A percentile compares a stretch with the other conserved stretches of the same genome.
Evolutionary conservation across 2,329 filamentous ascomycete genomes (phyloP).

Genomic region (Aureobasidium mangrovei): DNA sequence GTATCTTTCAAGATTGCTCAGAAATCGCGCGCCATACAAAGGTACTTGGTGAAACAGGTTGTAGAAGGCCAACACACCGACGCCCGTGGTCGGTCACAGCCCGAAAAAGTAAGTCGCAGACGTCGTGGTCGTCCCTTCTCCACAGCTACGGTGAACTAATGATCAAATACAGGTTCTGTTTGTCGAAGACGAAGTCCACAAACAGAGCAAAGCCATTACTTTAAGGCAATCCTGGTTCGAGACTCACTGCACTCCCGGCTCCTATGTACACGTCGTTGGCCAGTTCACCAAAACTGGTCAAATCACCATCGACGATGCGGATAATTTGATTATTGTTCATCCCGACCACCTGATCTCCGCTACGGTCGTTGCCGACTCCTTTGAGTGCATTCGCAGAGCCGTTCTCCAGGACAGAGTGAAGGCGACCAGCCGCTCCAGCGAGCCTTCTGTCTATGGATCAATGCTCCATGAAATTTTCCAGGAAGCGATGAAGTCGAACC

Average conservation of each 20-base stretch:
- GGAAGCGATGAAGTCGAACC: slow-evolving; percentile 72
- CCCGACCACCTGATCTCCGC: slow-evolving; percentile 93
- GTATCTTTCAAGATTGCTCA: slow-evolving; percentile 50
- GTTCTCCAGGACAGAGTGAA: slow-evolving; percentile 94
- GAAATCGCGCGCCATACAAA: slow-evolving; percentile 69
- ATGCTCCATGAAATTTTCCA: slow-evolving; percentile 95
- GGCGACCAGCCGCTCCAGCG: slow-evolving; percentile 69
- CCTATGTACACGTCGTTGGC: slow-evolving; percentile 81
- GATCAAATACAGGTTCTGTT: slow-evolving; percentile 56
- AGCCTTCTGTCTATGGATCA: slow-evolving; percentile 82
- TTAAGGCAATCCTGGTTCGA: slow-evolving; percentile 82
- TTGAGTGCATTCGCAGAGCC: slow-evolving; percentile 79
- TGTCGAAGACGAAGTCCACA: slow-evolving; percentile 70
- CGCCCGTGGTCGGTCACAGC: slow-evolving; percentile 45
- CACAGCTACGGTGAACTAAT: slow-evolving; percentile 19
- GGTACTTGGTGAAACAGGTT: slow-evolving; percentile 72
- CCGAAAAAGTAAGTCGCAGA: slow-evolving; percentile 16
- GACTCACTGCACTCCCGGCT: slow-evolving; percentile 63
- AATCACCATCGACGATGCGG: slow-evolving; percentile 72
- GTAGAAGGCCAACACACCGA: slow-evolving; percentile 60
- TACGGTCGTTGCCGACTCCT: slow-evolving; percentile 93
- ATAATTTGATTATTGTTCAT: slow-evolving; percentile 82
- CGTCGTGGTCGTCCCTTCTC: not conserved
- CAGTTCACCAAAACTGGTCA: slow-evolving; percentile 59
- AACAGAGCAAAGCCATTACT: slow-evolving; percentile 57